Percentiles rank a stretch among this genome's conserved stretches.
phyloP scores from a whole-genome alignment of 306 rosid genomes.

The Acacia acuminata region DNA sequence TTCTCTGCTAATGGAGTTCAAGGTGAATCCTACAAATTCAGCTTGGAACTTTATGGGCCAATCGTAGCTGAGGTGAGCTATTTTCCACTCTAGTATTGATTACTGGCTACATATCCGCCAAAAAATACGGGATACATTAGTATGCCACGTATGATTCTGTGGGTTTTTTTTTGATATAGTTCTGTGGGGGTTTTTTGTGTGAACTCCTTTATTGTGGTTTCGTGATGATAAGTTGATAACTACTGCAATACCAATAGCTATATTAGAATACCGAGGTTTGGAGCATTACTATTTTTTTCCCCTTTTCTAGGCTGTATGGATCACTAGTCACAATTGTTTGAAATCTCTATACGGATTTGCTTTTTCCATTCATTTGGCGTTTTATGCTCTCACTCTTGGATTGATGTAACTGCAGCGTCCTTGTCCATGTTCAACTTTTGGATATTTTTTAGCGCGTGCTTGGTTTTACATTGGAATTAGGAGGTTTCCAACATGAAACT shows the following conservation, averaged over 20 bases:
- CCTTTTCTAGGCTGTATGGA: neutral
- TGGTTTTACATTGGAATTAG: neutral
- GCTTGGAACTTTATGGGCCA: conserved; percentile 66
- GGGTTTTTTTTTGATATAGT: neutral
- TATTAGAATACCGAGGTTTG: neutral
- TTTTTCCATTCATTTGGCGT: neutral
- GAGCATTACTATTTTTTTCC: neutral
- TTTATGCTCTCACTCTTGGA: neutral
- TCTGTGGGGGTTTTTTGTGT: neutral
- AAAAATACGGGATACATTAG: neutral
- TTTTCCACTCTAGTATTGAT: neutral
- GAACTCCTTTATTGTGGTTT: conserved; percentile 1
- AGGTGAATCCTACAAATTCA: conserved; percentile 63
- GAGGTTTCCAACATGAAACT: neutral
- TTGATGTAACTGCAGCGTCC: conserved; percentile 7
- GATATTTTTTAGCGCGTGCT: neutral
- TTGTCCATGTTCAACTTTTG: conserved; percentile 8
- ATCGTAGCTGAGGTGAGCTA: conserved; percentile 63
- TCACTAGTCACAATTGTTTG: neutral
- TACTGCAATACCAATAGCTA: neutral
- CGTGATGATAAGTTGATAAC: neutral
- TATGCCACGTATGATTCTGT: neutral
- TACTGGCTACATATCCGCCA: neutral
- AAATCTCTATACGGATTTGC: neutral
- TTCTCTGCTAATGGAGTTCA: conserved; percentile 78